Percentiles rank a stretch among this genome's conserved stretches.
Evolutionary conservation across 306 rosid genomes (phyloP).

Genomic region (Cyclanthera cordifolia): DNA sequence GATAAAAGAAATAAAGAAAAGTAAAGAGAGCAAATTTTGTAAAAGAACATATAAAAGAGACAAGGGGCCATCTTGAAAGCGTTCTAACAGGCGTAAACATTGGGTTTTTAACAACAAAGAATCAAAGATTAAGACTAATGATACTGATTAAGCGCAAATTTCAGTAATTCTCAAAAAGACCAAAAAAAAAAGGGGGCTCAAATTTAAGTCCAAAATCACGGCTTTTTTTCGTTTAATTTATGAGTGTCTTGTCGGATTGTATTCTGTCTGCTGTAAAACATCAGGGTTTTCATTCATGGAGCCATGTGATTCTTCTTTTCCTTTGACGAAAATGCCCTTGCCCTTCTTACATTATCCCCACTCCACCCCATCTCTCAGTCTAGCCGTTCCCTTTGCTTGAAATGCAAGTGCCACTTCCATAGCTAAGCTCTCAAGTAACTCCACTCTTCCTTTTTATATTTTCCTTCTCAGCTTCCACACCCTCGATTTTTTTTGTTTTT

Average conservation of each 20-base stretch:
- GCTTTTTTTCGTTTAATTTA: conserved; percentile 1
- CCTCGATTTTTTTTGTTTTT: too few species aligned
- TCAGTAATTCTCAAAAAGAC: too few species aligned
- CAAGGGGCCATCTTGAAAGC: conserved; percentile 5
- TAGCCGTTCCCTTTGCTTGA: conserved; percentile 13
- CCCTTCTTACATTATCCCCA: conserved; percentile 7
- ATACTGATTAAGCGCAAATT: neutral
- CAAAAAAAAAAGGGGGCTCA: too few species aligned
- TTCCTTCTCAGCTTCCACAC: neutral
- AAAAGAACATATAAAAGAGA: neutral
- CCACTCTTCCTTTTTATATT: neutral
- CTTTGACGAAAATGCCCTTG: conserved; percentile 23
- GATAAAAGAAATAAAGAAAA: too few species aligned
- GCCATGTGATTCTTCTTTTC: conserved; percentile 13
- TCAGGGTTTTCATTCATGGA: conserved; percentile 17
- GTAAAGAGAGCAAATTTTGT: neutral
- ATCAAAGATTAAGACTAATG: neutral
- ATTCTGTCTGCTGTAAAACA: conserved; percentile 4
- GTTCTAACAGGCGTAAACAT: neutral
- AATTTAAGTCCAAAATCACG: conserved; percentile 5
- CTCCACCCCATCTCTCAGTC: neutral
- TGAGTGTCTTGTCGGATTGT: conserved; percentile 31
- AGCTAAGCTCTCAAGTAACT: conserved; percentile 20
- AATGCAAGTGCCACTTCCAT: conserved; percentile 23
- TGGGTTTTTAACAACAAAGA: neutral